These are phyloP conservation scores for Beta corolliflora DNA, from an alignment of 179 eudicot genomes.

Conservation along the genomic window DNA sequence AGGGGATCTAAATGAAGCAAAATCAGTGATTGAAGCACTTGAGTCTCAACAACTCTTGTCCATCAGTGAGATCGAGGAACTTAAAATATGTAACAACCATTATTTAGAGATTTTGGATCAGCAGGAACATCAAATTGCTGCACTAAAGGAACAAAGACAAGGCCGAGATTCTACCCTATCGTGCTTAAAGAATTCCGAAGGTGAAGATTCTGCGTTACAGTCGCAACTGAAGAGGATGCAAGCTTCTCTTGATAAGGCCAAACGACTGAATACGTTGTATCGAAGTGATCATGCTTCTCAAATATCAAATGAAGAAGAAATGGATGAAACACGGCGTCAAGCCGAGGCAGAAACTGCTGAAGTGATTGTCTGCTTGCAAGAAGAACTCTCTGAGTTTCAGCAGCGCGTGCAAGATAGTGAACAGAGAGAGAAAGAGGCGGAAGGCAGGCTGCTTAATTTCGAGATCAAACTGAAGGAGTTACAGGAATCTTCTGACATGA, in stretches of 20 bases:
- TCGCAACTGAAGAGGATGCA: constrained; percentile 77
- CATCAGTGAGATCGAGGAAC: constrained; percentile 73
- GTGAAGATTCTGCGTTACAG: constrained; percentile 58
- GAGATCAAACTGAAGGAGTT: constrained; percentile 49
- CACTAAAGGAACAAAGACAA: constrained; percentile 43
- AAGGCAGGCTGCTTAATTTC: constrained; percentile 41
- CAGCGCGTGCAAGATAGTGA: constrained; percentile 65
- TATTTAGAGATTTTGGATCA: constrained; percentile 49
- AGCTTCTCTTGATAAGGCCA: constrained; percentile 91
- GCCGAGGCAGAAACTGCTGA: constrained; percentile 98
- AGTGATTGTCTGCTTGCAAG: constrained; percentile 95
- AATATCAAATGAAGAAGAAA: constrained; percentile 72
- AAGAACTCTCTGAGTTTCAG: constrained; percentile 79
- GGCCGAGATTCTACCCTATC: constrained; percentile 38
- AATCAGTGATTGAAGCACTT: constrained; percentile 78
- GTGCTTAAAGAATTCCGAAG: constrained; percentile 37
- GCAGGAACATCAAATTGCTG: constrained; percentile 58
- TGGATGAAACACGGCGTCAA: constrained; percentile 83
- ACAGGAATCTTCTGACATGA: constrained; percentile 37
- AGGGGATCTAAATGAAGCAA: constrained; percentile 61
- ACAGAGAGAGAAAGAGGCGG: constrained; percentile 54
- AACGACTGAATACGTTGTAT: constrained; percentile 58
- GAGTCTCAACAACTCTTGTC: constrained; percentile 70
- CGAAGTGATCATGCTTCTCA: constrained; percentile 64
- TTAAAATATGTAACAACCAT: constrained; percentile 44